Evolutionary conservation across 2,329 filamentous ascomycete species (phyloP), one percentile per base, ranked within the genome.

Genomic region (Paracoccidioides brasiliensis): DNA sequence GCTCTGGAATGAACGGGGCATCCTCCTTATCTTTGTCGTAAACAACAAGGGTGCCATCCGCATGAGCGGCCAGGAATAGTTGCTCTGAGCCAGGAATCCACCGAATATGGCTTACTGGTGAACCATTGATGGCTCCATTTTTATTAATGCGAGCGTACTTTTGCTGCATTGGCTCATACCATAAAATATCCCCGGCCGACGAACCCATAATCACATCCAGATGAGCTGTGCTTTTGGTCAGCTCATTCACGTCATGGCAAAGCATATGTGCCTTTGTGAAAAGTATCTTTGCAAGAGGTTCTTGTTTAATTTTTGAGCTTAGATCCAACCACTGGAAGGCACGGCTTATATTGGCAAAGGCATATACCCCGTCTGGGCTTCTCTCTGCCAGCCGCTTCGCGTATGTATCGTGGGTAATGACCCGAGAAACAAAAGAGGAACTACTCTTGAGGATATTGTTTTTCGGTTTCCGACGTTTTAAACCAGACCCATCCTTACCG

Each of bases 1-100:
- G 79, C 66, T 95, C 89, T 0, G 86, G 79, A 3, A 81, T 77
- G 64, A 95, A 93, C 1, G 83, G 77, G 0, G 84, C 83, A 67
- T 96, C 90, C 60, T 96, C 90, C 68, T 93, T 95, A 66, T 96
- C 90, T 72, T 97, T 98, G 71, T 98, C 93, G 63, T 97, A 98
- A 1, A 97, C 89, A 2, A 98, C 80, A 46, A 98, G 71, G 2
- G 86, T 85, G 1, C 93, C 93, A 65, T 98, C 90, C 77, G 89
- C 87, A 68, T 97, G 90, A 9, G 90, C 86, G 9, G 90, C 90
- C 48, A 98, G 76, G 66, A 98, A 97, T 12, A 95, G 76, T 60
- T 88, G 94, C 66, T 98, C 93, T 5, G 91, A 95, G 33, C 89
- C 88, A 0, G 93, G 93, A 55, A 98, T 82, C 93, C 93, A 98